Evolutionary conservation across 306 rosid species (phyloP).

Genomic region (Lagenaria siceraria): DNA sequence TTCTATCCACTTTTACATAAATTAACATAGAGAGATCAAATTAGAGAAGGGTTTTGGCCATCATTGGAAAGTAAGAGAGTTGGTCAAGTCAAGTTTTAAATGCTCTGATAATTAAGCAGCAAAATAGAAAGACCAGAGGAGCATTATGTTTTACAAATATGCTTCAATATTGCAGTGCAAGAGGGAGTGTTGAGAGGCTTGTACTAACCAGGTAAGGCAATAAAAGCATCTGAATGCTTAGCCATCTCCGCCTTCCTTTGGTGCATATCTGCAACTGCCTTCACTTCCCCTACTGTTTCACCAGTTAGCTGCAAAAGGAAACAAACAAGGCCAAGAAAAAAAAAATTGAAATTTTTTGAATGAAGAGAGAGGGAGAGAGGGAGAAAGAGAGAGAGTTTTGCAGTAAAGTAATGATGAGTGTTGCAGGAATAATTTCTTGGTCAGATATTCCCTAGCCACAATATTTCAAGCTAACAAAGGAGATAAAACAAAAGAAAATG

Average conservation of each 20-base stretch:
- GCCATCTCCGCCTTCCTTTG: conserved; percentile 99
- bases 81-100: neutral
- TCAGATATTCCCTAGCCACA: conserved; percentile 12
- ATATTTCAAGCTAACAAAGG: neutral
- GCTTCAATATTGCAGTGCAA: neutral
- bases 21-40: neutral
- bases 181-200: neutral
- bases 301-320: conserved; percentile 64
- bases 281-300: conserved; percentile 94
- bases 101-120: neutral
- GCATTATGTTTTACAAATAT: neutral
- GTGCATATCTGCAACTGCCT: conserved; percentile 97
- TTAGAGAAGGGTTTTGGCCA: neutral
- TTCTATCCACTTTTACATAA: neutral
- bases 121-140: neutral
- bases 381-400: conserved; percentile 5
- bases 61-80: neutral
- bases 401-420: conserved; percentile 11
- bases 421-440: neutral
- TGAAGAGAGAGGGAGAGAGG: neutral
- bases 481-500: conserved; percentile 1
- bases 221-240: conserved; percentile 86
- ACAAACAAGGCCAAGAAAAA: neutral
- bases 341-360: neutral
- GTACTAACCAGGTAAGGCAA: conserved; percentile 90